Conservation (phyloP, 2,329 filamentous ascomycete genomes). For the Acephala macrosclerotiorum region DNA sequence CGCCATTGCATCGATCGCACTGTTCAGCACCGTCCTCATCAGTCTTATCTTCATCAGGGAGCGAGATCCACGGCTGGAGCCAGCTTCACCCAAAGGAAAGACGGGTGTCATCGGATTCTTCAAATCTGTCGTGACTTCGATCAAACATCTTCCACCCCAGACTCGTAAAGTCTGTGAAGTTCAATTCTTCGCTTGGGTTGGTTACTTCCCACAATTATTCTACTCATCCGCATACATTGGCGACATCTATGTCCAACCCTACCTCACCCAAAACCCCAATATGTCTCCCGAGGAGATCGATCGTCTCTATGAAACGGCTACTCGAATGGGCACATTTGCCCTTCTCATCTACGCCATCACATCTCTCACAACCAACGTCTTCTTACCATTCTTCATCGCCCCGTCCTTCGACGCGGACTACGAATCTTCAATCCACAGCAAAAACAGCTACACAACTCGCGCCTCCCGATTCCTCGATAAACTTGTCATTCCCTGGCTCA, state of each 20-base stretch:
- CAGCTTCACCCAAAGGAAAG: constrained; percentile 63
- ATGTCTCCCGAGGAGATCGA: constrained; percentile 81
- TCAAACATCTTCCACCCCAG: constrained; percentile 81
- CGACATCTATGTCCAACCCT: constrained; percentile 89
- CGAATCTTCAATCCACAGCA: constrained; percentile 36
- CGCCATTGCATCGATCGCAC: constrained; percentile 79
- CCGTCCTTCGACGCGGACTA: constrained; percentile 71
- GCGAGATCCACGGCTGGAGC: constrained; percentile 79
- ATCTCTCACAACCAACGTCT: constrained; percentile 80
- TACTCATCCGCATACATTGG: constrained; percentile 95
- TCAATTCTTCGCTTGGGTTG: constrained; percentile 89
- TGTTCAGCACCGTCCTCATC: constrained; percentile 73
- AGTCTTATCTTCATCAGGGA: constrained; percentile 77
- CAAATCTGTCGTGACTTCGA: constrained; percentile 75
- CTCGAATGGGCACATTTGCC: constrained; percentile 87
- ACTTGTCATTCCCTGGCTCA: constrained; percentile 82
- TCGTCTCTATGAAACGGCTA: constrained; percentile 81
- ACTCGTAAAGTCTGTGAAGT: constrained; percentile 83
- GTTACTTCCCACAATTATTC: constrained; percentile 95
- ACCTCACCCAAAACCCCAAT: constrained; percentile 77
- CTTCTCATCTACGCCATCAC: constrained; percentile 88
- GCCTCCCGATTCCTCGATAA: constrained; percentile 56
- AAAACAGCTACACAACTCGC: constrained; percentile 40
- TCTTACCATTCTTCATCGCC: constrained; percentile 85
- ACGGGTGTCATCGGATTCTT: constrained; percentile 82